A percentile compares a stretch with the other conserved stretches of the same genome.
Conservation (phyloP, 305 asterid genomes). For the Stenogyne calaminthoides region DNA sequence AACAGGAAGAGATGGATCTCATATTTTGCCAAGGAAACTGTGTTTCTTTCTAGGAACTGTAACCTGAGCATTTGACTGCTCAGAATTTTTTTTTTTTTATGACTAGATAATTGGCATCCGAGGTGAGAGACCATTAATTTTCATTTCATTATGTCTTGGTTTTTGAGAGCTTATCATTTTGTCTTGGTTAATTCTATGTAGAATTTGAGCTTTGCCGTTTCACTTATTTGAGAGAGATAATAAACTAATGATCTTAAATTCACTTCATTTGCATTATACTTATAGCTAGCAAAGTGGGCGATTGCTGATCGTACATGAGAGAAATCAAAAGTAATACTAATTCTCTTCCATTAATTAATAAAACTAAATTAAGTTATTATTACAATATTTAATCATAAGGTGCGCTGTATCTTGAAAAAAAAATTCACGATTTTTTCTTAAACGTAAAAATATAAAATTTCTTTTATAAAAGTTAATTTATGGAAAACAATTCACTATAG, state of each 20-base stretch:
- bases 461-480: too few relatives aligned
- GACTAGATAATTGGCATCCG: background rate
- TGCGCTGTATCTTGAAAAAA: too few relatives aligned
- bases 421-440: too few relatives aligned
- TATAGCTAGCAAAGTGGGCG: background rate
- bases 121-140: background rate
- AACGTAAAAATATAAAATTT: too few relatives aligned
- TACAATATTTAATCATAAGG: too few relatives aligned
- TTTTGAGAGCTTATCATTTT: background rate
- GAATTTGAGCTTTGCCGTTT: background rate
- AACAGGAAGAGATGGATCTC: constrained; percentile 48
- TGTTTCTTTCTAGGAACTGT: constrained; percentile 9
- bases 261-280: background rate
- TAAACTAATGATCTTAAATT: background rate
- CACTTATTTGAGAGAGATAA: background rate
- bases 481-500: too few relatives aligned
- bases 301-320: background rate
- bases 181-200: background rate
- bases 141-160: background rate
- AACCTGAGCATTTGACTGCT: constrained; percentile 5
- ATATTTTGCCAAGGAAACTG: constrained; percentile 8
- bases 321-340: background rate
- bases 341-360: too few relatives aligned
- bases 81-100: background rate
- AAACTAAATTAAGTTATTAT: too few relatives aligned